Percentiles rank a stretch among this genome's conserved stretches.
Evolutionary conservation across 352 stramenopile species (phyloP).

Genomic region (Phytophthora multivora): DNA sequence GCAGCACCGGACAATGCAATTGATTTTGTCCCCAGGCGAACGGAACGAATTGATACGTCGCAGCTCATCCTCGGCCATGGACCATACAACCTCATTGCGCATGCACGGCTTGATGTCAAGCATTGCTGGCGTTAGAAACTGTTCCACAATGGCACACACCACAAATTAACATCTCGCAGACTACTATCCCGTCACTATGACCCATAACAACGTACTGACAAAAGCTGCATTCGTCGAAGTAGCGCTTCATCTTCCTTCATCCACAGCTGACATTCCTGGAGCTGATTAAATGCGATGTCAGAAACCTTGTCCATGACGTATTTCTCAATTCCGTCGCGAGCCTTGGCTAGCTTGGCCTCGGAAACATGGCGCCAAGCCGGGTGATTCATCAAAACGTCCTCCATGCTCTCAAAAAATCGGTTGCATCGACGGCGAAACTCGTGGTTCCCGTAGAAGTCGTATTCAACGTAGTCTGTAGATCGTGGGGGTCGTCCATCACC

Average conservation of each 20-base stretch:
- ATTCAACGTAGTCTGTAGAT: slow-evolving; percentile 75
- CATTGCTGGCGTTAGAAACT: slow-evolving; percentile 80
- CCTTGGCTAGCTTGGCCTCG: slow-evolving; percentile 63
- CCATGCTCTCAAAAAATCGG: slow-evolving; percentile 77
- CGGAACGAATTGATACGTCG: slow-evolving; percentile 89
- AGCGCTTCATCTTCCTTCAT: slow-evolving; percentile 78
- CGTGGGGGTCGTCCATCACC: slow-evolving; percentile 73
- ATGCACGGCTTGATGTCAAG: slow-evolving; percentile 91
- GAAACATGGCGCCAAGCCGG: slow-evolving; percentile 68
- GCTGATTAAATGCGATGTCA: slow-evolving; percentile 76
- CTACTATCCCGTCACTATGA: background rate
- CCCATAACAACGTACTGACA: slow-evolving; percentile 55
- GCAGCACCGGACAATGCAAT: slow-evolving; percentile 87
- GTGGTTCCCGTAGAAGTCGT: slow-evolving; percentile 80
- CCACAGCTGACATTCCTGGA: slow-evolving; percentile 68
- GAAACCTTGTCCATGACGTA: slow-evolving; percentile 92
- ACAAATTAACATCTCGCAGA: background rate
- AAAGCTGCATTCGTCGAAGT: slow-evolving; percentile 74
- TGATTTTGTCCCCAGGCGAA: slow-evolving; percentile 90
- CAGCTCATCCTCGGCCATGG: slow-evolving; percentile 88
- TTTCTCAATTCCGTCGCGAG: slow-evolving; percentile 89
- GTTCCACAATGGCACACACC: background rate
- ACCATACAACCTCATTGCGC: slow-evolving; percentile 90
- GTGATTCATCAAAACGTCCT: slow-evolving; percentile 60
- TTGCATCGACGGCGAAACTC: slow-evolving; percentile 70